Percentiles rank a stretch among this genome's conserved stretches.
Evolutionary conservation across 78 protist genomes (phyloP).

Genomic region (Dictyostelium brefeldianum): DNA sequence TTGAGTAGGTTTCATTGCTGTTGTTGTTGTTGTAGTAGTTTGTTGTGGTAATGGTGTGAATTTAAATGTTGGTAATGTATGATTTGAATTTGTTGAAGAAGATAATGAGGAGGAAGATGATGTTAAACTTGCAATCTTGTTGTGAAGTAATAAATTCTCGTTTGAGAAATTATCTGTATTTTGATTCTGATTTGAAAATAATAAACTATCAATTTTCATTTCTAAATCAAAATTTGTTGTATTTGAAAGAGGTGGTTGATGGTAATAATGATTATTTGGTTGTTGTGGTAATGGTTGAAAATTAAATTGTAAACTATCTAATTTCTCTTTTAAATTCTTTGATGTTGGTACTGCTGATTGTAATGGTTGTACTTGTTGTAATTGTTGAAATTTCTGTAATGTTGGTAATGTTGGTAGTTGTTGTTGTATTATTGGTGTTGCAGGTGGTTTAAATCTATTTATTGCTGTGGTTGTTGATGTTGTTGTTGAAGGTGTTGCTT

Average conservation of each 20-base stretch:
- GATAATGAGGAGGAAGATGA: neutral
- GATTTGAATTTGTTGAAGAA: neutral
- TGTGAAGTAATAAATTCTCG: neutral
- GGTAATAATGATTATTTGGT: neutral
- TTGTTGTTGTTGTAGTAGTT: neutral
- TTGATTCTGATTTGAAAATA: neutral
- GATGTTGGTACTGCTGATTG: neutral
- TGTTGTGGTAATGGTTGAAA: neutral
- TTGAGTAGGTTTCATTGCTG: neutral
- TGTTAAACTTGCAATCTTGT: neutral
- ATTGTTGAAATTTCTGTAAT: neutral
- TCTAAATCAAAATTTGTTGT: neutral
- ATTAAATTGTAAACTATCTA: slow-evolving; percentile 2
- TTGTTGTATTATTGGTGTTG: neutral
- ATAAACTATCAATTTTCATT: slow-evolving; percentile 2
- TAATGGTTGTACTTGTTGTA: neutral
- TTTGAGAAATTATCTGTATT: neutral
- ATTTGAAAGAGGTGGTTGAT: neutral
- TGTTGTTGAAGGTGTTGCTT: neutral
- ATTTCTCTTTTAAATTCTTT: neutral
- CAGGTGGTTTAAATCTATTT: neutral
- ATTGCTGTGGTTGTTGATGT: neutral
- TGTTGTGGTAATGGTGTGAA: neutral
- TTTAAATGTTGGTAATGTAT: too few species aligned
- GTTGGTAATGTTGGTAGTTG: neutral